These are phyloP conservation scores for Venturia oleaginea DNA, from an alignment of 2,329 filamentous ascomycete species.

Conservation along the genomic window DNA sequence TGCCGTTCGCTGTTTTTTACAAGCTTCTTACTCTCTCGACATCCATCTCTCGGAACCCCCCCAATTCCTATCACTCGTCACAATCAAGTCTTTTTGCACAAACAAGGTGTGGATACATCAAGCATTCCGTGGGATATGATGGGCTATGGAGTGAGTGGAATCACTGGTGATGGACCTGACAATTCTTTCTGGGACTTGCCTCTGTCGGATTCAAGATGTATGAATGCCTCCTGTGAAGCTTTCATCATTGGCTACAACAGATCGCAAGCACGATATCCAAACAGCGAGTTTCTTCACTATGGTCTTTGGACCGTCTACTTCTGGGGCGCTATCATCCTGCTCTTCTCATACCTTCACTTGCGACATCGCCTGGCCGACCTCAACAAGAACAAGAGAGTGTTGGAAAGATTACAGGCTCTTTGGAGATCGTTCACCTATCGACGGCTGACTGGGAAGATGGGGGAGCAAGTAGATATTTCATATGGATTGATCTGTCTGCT, in stretches of 20 bases:
- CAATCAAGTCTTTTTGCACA: not conserved
- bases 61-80: not conserved
- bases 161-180: not conserved
- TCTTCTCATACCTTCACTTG: slow-evolving; percentile 10
- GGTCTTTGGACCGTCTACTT: slow-evolving; percentile 12
- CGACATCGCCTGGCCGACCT: slow-evolving; percentile 4
- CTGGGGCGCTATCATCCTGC: not conserved
- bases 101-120: not conserved
- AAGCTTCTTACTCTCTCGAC: not conserved
- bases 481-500: slow-evolving; percentile 18
- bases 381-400: not conserved
- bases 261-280: slow-evolving; percentile 9
- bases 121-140: not conserved
- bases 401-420: slow-evolving; percentile 1
- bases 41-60: not conserved
- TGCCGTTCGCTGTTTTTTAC: not conserved
- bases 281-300: not conserved
- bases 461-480: slow-evolving; percentile 17
- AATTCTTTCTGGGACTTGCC: slow-evolving; percentile 11
- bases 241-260: slow-evolving; percentile 9
- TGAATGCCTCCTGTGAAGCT: slow-evolving; percentile 13
- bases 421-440: slow-evolving; percentile 18
- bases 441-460: slow-evolving; percentile 16
- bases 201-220: slow-evolving; percentile 9
- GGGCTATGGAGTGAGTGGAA: not conserved